A percentile compares a stretch with the other conserved stretches of the same genome.
Conservation (phyloP, 2,329 filamentous ascomycete species). For the Xylaria sp. region DNA sequence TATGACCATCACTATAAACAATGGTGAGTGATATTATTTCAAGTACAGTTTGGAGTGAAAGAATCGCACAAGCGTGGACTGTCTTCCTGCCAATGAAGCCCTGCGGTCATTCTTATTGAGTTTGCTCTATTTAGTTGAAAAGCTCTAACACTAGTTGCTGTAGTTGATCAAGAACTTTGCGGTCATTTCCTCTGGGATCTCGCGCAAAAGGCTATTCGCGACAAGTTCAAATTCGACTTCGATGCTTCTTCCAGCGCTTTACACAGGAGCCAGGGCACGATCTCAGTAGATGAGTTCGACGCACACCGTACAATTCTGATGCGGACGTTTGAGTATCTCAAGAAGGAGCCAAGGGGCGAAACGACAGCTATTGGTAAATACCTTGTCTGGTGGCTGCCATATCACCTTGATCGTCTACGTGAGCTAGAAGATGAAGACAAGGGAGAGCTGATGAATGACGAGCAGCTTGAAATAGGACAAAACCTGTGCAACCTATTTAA, state of each 20-base stretch:
- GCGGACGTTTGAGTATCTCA: constrained; percentile 40
- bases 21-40: constrained; percentile 14
- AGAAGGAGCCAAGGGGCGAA: constrained; percentile 19
- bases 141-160: background rate
- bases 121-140: background rate
- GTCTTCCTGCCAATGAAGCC: too few species aligned
- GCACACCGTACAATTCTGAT: constrained; percentile 42
- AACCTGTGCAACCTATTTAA: constrained; percentile 41
- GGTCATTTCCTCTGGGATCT: constrained; percentile 46
- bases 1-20: constrained; percentile 46
- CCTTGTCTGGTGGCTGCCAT: constrained; percentile 39
- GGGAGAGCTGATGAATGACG: constrained; percentile 27
- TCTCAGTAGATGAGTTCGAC: constrained; percentile 44
- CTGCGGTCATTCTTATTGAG: background rate
- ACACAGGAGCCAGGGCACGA: constrained; percentile 29
- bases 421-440: constrained; percentile 38
- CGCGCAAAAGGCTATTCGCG: constrained; percentile 42
- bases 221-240: constrained; percentile 42
- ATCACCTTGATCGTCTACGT: constrained; percentile 36
- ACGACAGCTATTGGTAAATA: constrained; percentile 39
- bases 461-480: constrained; percentile 39
- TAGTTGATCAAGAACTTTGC: constrained; percentile 42
- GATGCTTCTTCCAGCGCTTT: constrained; percentile 34
- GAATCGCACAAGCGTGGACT: too few species aligned
- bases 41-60: background rate